Conservation (phyloP, 2,329 filamentous ascomycete genomes). For the Aspergillus melleus region DNA sequence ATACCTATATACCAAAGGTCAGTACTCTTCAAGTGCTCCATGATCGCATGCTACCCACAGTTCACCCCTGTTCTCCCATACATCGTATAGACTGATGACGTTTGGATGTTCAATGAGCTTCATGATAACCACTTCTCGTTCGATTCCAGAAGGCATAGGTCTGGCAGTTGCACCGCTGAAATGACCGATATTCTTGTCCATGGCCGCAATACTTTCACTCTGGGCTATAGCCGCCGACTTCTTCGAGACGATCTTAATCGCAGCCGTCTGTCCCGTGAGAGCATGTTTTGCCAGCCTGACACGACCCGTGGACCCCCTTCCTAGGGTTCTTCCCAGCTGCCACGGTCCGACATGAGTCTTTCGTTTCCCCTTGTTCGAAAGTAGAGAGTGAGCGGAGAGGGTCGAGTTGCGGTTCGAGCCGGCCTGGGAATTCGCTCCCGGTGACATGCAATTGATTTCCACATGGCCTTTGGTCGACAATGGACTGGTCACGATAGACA, state of each 20-base stretch:
- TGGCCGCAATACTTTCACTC: constrained; percentile 78
- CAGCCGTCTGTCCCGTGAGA: constrained; percentile 75
- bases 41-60: constrained; percentile 61
- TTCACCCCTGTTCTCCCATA: constrained; percentile 95
- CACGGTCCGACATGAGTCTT: constrained; percentile 88
- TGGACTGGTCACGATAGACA: constrained; percentile 28
- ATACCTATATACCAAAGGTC: constrained; percentile 63
- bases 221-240: constrained; percentile 75
- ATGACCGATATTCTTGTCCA: constrained; percentile 68
- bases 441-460: constrained; percentile 56
- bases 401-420: constrained; percentile 54
- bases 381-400: constrained; percentile 57
- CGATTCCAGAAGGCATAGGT: constrained; percentile 81
- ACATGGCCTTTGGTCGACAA: constrained; percentile 28
- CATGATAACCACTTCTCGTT: constrained; percentile 94
- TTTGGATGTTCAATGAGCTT: constrained; percentile 94
- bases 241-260: constrained; percentile 94
- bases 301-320: constrained; percentile 83
- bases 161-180: constrained; percentile 61
- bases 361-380: constrained; percentile 54
- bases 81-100: constrained; percentile 90
- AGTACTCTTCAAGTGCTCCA: not conserved
- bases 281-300: constrained; percentile 83
- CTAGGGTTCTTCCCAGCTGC: constrained; percentile 85
- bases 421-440: constrained; percentile 48